Percentiles rank a stretch among this genome's conserved stretches.
These are phyloP conservation scores for Penicillium sp. DNA, from an alignment of 2,329 filamentous ascomycete genomes.

Conservation along the genomic window DNA sequence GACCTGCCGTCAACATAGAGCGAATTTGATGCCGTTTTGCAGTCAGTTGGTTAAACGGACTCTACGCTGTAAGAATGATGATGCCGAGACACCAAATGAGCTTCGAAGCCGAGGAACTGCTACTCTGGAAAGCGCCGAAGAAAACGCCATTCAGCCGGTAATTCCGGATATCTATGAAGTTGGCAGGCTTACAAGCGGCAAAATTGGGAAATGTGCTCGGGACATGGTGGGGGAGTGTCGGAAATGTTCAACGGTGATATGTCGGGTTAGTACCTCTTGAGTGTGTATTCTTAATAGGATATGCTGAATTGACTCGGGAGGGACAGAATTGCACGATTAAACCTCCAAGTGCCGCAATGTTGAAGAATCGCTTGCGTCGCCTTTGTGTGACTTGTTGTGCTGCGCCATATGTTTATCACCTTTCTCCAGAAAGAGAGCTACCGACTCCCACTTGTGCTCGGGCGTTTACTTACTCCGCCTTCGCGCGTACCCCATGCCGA, in stretches of 20 bases:
- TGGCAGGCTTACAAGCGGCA: conserved; percentile 55
- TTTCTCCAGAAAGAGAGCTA: conserved; percentile 20
- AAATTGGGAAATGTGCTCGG: conserved; percentile 73
- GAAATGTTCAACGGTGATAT: conserved; percentile 71
- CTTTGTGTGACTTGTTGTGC: conserved; percentile 73
- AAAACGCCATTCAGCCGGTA: conserved; percentile 27
- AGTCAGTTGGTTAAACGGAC: conserved; percentile 68
- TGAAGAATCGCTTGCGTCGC: conserved; percentile 74
- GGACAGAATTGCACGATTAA: conserved; percentile 84
- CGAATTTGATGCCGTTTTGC: conserved; percentile 74
- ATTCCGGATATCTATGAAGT: conserved; percentile 27
- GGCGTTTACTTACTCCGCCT: conserved; percentile 48
- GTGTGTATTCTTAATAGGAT: background rate
- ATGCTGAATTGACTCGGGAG: conserved; percentile 6
- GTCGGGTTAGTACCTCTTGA: conserved; percentile 56
- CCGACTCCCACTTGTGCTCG: conserved; percentile 21
- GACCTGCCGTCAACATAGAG: conserved; percentile 75
- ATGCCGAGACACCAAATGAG: conserved; percentile 35
- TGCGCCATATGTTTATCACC: conserved; percentile 55
- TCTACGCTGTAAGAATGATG: conserved; percentile 74
- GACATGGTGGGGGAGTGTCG: conserved; percentile 84
- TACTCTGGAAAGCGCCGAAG: conserved; percentile 29
- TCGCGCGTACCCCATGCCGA: conserved; percentile 54
- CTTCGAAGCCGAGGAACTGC: conserved; percentile 41
- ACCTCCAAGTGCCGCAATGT: conserved; percentile 62